Conservation (phyloP, 768 basidiomycete genomes). For the Mycena vulgaris region DNA sequence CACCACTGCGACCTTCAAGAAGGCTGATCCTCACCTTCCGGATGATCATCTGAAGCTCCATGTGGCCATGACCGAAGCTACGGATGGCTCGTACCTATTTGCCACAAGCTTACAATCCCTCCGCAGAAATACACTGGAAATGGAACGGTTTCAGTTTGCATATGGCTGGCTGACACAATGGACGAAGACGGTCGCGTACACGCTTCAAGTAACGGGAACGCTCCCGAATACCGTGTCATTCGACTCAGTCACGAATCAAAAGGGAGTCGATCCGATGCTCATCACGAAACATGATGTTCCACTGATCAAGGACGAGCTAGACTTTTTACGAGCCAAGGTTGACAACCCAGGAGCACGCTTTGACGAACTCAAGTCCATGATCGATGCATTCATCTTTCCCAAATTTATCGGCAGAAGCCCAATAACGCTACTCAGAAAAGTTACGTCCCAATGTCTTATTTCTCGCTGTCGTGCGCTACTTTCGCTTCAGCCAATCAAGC, state of each 20-base stretch:
- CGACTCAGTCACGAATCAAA: background rate
- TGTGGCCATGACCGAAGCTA: slow-evolving; percentile 45
- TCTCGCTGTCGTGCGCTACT: slow-evolving; percentile 21
- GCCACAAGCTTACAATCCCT: background rate
- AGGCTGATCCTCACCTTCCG: slow-evolving; percentile 34
- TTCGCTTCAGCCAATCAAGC: slow-evolving; percentile 16
- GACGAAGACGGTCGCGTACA: slow-evolving; percentile 6
- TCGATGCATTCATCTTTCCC: slow-evolving; percentile 23
- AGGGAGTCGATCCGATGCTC: background rate
- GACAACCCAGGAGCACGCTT: slow-evolving; percentile 21
- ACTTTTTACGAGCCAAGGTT: slow-evolving; percentile 16
- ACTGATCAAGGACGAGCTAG: background rate
- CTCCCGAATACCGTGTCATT: background rate
- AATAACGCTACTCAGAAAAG: slow-evolving; percentile 9
- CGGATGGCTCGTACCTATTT: slow-evolving; percentile 42
- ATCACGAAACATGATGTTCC: slow-evolving; percentile 10
- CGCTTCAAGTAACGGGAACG: background rate
- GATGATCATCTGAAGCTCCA: slow-evolving; percentile 23
- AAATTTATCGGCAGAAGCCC: background rate
- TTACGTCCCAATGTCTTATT: slow-evolving; percentile 14
- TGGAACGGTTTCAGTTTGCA: no score
- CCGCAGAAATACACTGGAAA: no score
- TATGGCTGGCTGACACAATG: slow-evolving; percentile 14
- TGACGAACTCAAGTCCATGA: background rate
- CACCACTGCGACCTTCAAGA: background rate